Base-by-base conservation (phyloP, 306 rosid genomes). In the Prunus mume region DNA sequence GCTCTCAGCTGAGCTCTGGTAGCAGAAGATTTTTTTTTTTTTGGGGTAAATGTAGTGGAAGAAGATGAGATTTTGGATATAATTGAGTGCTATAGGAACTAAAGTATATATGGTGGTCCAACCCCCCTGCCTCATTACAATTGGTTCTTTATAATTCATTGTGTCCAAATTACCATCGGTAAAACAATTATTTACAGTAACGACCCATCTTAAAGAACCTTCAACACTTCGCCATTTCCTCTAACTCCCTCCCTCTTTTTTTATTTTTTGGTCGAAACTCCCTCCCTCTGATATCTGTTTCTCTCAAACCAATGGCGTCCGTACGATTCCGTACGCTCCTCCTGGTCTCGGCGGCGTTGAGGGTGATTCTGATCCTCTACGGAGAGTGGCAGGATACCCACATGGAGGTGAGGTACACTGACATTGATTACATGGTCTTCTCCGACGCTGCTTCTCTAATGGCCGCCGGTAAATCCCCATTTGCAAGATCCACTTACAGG, bases 361-460 rank as follows among this genome's bases (percentile, higher is more conserved):
- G 97, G 22, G 65, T 82, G 65, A 69, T 82, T 61, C 81, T 92
- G 30, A 91, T 92, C 74, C 18, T 90, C 15, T 95, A 90, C 61
- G 97, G 99, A 51, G 99, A 91, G 80, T 95, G 97, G 97, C 97
- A 95, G 83, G 99, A 95, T 78, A 76, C 90, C 20, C 91, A 95
- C 75, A 84, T 95, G 96, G 97, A 95, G 67, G 99, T 91, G 58
- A 80, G 96, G 64, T 91, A 89, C 83, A 95, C 97, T 15, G 99
- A 95, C 64, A 87, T 91, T 65, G 99, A 95, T 79, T 95, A 95
- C 88, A 60, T 87, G 27, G 97, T 95, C 20, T 92, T 95, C 77
- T 95, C 97, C 8, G 97, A 92, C 67, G 99, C 97, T 20, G 92
- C 99, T 62, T 85, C 97, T 71, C 81, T 90, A 22, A 83, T 92